Conservation (phyloP, 768 basidiomycete species). For the Naganishia friedmannii region DNA sequence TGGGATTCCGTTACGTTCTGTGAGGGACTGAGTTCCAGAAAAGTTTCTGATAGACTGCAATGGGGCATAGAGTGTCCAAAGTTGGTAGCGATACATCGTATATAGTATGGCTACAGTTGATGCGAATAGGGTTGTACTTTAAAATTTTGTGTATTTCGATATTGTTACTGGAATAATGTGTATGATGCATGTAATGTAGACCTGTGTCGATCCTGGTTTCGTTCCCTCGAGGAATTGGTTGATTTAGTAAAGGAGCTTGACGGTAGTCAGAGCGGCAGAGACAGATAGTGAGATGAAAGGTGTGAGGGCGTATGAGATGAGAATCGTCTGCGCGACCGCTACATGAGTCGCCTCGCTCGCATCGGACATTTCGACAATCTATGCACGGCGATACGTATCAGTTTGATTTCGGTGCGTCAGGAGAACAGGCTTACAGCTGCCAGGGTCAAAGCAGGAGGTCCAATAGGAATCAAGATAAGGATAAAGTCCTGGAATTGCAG, state of each 20-base stretch:
- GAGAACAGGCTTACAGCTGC: conserved; percentile 39
- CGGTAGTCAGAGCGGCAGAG: conserved; percentile 39
- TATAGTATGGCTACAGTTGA: neutral
- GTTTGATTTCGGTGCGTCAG: neutral
- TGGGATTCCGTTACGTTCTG: conserved; percentile 37
- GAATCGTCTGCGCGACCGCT: conserved; percentile 45
- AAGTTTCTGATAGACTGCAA: neutral
- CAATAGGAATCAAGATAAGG: conserved; percentile 44
- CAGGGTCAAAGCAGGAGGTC: conserved; percentile 50
- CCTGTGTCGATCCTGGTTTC: too few relatives aligned
- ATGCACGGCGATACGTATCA: neutral
- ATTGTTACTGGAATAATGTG: neutral
- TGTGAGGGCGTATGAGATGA: conserved; percentile 44
- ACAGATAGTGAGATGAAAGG: conserved; percentile 45
- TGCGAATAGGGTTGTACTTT: neutral
- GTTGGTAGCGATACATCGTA: neutral
- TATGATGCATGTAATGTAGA: neutral
- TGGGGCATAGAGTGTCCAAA: neutral
- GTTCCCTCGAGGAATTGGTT: neutral
- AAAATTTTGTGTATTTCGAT: neutral
- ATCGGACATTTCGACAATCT: conserved; percentile 42
- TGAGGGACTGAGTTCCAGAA: neutral
- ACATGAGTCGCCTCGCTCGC: conserved; percentile 41
- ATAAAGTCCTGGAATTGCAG: conserved; percentile 42
- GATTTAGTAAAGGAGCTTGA: conserved; percentile 33